Evolutionary conservation across 163 green algal genomes (phyloP).

Genomic region (Scenedesmus sp.): DNA sequence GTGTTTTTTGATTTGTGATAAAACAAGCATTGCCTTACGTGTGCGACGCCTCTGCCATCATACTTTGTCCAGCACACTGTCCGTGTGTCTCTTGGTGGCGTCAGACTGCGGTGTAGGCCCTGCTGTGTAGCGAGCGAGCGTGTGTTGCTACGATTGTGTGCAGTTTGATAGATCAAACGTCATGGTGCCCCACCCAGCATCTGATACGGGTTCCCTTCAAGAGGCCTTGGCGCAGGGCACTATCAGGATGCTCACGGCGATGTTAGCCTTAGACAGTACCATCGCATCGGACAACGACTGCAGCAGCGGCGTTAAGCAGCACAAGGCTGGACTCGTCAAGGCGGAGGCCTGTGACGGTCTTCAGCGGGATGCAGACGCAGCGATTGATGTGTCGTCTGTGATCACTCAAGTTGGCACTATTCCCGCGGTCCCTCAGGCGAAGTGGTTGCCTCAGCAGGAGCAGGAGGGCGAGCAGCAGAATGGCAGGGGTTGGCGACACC

Average conservation of each 20-base stretch:
- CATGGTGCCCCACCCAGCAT: not conserved
- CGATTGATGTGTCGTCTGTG: slow-evolving; percentile 39
- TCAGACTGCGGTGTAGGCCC: not conserved
- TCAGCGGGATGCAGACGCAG: slow-evolving; percentile 24
- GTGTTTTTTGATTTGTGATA: not conserved
- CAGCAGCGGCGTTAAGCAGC: not conserved
- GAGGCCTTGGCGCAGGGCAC: not conserved
- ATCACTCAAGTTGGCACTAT: slow-evolving; percentile 35
- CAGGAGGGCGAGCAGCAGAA: slow-evolving; percentile 26
- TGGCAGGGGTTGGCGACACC: slow-evolving; percentile 41
- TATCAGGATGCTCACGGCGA: slow-evolving; percentile 7
- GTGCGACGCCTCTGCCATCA: not conserved
- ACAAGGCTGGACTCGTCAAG: slow-evolving; percentile 6
- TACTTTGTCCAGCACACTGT: not conserved
- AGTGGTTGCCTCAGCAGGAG: slow-evolving; percentile 33
- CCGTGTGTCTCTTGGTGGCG: not conserved
- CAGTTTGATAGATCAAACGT: not conserved
- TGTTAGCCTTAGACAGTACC: not conserved
- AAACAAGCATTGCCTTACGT: not conserved
- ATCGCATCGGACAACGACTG: not conserved
- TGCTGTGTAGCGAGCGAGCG: not conserved
- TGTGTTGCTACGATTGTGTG: not conserved
- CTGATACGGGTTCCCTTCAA: not conserved
- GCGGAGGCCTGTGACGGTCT: slow-evolving; percentile 4
- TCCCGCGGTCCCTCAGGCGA: not conserved